Evolutionary conservation across 805 yeast species (phyloP).

Genomic region (Candida odintsovae): DNA sequence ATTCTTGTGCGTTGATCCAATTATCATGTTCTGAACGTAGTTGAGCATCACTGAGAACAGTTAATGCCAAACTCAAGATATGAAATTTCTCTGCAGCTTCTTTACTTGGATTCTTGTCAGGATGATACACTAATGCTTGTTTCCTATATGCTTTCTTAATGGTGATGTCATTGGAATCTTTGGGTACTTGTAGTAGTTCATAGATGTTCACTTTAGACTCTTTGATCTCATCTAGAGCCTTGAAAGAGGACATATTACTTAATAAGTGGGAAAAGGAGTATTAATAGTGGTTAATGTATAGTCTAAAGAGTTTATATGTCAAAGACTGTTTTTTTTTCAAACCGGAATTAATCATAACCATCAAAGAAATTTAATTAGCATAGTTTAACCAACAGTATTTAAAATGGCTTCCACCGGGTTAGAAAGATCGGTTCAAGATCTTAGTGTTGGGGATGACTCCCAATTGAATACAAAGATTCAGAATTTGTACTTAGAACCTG

Average conservation of each 20-base stretch:
- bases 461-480: background rate
- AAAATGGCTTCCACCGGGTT: background rate
- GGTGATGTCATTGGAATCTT: slow-evolving; percentile 52
- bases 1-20: slow-evolving; percentile 12
- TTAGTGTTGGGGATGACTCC: background rate
- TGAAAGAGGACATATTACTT: slow-evolving; percentile 12
- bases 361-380: no score
- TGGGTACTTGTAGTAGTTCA: slow-evolving; percentile 61
- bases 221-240: slow-evolving; percentile 17
- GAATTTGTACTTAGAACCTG: background rate
- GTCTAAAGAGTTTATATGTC: no score
- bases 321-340: no score
- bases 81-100: slow-evolving; percentile 93
- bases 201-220: slow-evolving; percentile 32
- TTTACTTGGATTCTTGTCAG: slow-evolving; percentile 72
- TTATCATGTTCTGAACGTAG: slow-evolving; percentile 78
- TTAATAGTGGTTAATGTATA: no score
- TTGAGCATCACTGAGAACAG: slow-evolving; percentile 69
- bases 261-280: no score
- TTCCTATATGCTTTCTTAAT: slow-evolving; percentile 77
- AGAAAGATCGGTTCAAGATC: background rate
- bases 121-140: slow-evolving; percentile 73
- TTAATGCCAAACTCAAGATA: slow-evolving; percentile 79
- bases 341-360: no score
- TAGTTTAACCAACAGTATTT: no score